Base-by-base conservation (phyloP, 306 rosid genomes). In the Gastrolobium villosum region DNA sequence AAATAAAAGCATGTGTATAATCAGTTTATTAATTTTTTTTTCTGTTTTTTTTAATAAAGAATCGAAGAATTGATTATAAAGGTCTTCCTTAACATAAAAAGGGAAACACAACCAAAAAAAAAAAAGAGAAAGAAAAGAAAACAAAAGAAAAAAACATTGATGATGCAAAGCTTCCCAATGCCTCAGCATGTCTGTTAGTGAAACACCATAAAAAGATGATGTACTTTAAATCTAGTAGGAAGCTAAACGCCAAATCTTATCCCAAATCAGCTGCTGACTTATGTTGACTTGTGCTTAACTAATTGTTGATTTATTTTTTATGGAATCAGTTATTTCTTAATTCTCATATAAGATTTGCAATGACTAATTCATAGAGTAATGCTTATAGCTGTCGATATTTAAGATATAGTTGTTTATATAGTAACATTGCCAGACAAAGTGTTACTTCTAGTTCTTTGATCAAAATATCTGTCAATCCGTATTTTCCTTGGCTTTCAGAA, bases 281-380 rank as follows among this genome's bases (percentile, higher is more conserved):
- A 20, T 20, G 26, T 20, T 20, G 26, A 60, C 44, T 15, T 45
- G 41, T 20, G 14, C 56, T 60, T 43, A 31, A 30, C 35, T 70
- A 68, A 74, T 15, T 74, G 72, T 56, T 70, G 37, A 45, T 79
- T 70, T 34, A 62, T 60, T 68, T 53, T 74, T 54, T 13, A 31
- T 37, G 10, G 61, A 50, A 32, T 48, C 30, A 6, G 39, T 11
- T 53, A 50, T 72, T 77, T 80, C 37, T 60, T 81, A 50, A 35
- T 70, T 67, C 15, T 26, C 39, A 15, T 72, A 8, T 72, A 72
- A n/a, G 50, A n/a, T 32, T n/a, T 15, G 41, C 50, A 45, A 26
- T 74, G 65, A 56, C 8, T 46, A 14, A 31, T 65, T 46, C 59
- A 62, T 31, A 34, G 57, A 36, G 20, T 8, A 59, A 70, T 82